These are phyloP conservation scores for Neostapfia colusana DNA, from an alignment of 176 grass and related monocot genomes.

Conservation along the genomic window DNA sequence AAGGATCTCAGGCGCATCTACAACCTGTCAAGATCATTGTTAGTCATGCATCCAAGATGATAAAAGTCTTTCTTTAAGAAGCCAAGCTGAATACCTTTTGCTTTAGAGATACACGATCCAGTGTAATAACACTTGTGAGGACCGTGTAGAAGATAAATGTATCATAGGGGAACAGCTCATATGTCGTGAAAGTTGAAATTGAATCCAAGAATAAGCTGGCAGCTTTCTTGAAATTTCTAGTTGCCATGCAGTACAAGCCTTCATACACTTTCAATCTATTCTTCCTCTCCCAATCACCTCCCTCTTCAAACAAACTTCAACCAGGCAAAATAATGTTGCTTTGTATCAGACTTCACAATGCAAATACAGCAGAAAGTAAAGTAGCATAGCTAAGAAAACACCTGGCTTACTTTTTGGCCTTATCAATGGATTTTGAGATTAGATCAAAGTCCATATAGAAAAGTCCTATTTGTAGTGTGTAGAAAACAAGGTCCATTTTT, in stretches of 20 bases:
- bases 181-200: constrained; percentile 95
- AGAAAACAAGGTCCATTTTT: constrained; percentile 99
- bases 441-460: constrained; percentile 99
- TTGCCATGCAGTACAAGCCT: constrained; percentile 91
- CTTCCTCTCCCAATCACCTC: constrained; percentile 99
- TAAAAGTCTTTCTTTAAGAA: neutral
- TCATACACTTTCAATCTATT: constrained; percentile 98
- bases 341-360: constrained; percentile 8
- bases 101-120: constrained; percentile 96
- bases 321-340: constrained; percentile 23
- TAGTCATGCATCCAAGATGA: constrained; percentile 29
- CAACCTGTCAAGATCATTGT: constrained; percentile 57
- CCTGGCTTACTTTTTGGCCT: constrained; percentile 78
- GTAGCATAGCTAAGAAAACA: constrained; percentile 5
- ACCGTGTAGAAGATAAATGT: constrained; percentile 97
- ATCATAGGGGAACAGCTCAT: constrained; percentile 93
- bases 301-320: constrained; percentile 91
- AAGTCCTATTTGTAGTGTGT: constrained; percentile 82
- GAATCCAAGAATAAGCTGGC: constrained; percentile 94
- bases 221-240: constrained; percentile 93
- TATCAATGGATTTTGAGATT: constrained; percentile 94
- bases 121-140: constrained; percentile 79
- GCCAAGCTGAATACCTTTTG: constrained; percentile 57
- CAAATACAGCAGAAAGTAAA: constrained; percentile 27
- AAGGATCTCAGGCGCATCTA: constrained; percentile 95